Evolutionary conservation across 108 stramenopile genomes (phyloP).

Genomic region (Cyclotella choctawhatcheeana): DNA sequence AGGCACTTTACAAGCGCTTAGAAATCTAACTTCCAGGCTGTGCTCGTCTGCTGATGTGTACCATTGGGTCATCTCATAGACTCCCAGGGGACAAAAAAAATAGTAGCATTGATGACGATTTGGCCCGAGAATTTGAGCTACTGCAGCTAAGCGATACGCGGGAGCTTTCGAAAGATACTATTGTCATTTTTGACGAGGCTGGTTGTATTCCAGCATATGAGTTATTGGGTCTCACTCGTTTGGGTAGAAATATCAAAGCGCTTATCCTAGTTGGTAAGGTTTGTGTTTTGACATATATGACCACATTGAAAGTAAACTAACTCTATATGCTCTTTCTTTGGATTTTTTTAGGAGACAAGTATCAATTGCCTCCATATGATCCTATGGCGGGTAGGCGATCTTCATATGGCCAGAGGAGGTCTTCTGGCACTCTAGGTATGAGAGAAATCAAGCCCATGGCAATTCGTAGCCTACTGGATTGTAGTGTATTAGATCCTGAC

Average conservation of each 20-base stretch:
- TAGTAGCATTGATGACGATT: constrained; percentile 3
- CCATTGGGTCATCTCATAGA: constrained; percentile 58
- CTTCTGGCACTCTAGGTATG: background rate
- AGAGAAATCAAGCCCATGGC: constrained; percentile 2
- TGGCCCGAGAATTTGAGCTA: constrained; percentile 2
- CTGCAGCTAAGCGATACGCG: background rate
- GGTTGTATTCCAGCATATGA: constrained; percentile 65
- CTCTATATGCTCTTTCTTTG: no score
- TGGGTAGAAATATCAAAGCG: constrained; percentile 37
- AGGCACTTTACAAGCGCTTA: constrained; percentile 7
- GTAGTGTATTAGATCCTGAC: constrained; percentile 19
- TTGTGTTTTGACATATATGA: no score
- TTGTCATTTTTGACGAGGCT: constrained; percentile 60
- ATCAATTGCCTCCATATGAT: constrained; percentile 58
- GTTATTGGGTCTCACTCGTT: constrained; percentile 47
- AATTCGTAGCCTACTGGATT: constrained; percentile 48
- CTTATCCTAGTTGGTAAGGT: constrained; percentile 17
- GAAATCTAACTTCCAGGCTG: constrained; percentile 20
- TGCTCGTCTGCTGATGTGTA: constrained; percentile 48
- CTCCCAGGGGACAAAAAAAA: constrained; percentile 17
- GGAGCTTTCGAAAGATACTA: constrained; percentile 32
- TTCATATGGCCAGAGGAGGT: background rate
- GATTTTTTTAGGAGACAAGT: constrained; percentile 42
- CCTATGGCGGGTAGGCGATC: constrained; percentile 24
- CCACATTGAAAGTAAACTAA: no score